These are phyloP conservation scores for Suhomyces emberorum DNA, from an alignment of 805 yeast species.

Conservation along the genomic window DNA sequence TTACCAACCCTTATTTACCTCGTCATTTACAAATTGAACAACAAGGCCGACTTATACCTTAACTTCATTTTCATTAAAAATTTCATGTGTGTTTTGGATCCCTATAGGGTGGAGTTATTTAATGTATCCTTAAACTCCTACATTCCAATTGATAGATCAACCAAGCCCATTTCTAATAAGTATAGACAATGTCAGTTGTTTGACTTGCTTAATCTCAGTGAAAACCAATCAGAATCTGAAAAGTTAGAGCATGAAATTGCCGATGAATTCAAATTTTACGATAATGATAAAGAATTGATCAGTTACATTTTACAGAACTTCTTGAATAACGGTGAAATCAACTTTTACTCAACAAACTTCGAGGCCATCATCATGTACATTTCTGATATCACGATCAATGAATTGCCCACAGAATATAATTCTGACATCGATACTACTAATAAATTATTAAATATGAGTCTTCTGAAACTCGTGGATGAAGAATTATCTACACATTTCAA, in stretches of 20 bases:
- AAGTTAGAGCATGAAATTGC: constrained; percentile 5
- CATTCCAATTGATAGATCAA: constrained; percentile 12
- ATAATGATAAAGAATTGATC: constrained; percentile 29
- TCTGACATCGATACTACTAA: background rate
- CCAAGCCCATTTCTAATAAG: constrained; percentile 12
- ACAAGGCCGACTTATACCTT: constrained; percentile 27
- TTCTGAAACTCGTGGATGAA: constrained; percentile 28
- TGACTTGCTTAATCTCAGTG: constrained; percentile 29
- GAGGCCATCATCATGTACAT: constrained; percentile 40
- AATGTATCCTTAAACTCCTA: constrained; percentile 19
- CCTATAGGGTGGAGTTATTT: constrained; percentile 23
- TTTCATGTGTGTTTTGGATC: constrained; percentile 33
- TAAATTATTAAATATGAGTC: constrained; percentile 3
- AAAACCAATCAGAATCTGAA: constrained; percentile 4
- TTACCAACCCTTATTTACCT: constrained; percentile 38
- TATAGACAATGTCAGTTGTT: constrained; percentile 20
- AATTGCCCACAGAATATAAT: background rate
- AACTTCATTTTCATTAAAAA: constrained; percentile 36
- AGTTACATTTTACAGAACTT: constrained; percentile 22
- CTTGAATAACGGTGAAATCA: constrained; percentile 37
- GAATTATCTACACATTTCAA: constrained; percentile 23
- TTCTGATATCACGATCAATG: constrained; percentile 30
- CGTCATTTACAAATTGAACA: constrained; percentile 25
- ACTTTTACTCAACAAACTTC: constrained; percentile 39
- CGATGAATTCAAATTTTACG: constrained; percentile 22